Evolutionary conservation across 768 basidiomycete species (phyloP), one percentile per base, ranked within the genome.

Genomic region (Lepiota subincarnata): DNA sequence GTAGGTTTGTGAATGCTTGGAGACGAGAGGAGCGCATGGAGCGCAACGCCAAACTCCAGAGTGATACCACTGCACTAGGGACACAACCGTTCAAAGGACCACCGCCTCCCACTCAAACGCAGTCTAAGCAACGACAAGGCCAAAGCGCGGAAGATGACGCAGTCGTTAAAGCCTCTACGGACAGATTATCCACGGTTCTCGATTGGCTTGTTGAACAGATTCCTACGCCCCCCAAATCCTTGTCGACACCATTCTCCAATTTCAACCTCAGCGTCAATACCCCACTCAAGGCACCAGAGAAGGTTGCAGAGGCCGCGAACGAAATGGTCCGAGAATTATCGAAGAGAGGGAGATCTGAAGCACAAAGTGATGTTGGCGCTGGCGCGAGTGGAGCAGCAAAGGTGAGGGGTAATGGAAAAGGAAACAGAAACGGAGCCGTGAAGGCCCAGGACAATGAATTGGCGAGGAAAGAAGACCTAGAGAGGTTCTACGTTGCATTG

Each of bases 401-500:
- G n/a, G 19, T 13, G 40, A 51, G 31, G 14, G 19, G 7, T 16
- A 51, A n/a, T 22, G 48, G 18, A 26, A 49, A 24, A 12, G 34
- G 12, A 55, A 59, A 66, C 31, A 7, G 31, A 26, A 49, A 24
- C 14, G 34, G 12, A 55, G 58, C 66, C 7, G 31, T 6, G 31
- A 31, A 31, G 31, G 8, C 31, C 7, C 31, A 31, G 57, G 74
- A 64, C 62, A 78, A 75, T 34, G 86, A 88, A 55, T 62, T 86
- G 12, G 76, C 72, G 48, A 78, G 77, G 53, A 87, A 87, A 70
- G 79, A 81, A 61, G 89, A 93, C 64, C 69, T 98, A 63, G 93
- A 95, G 65, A 73, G 85, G 61, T 91, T 99, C 68, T 96, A 96
- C 67, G 78, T 97, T 31, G 90, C 94, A 5, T 68, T 98, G 41